phyloP scores from a whole-genome alignment of 2,329 filamentous ascomycete species.

The Colletotrichum sp. region DNA sequence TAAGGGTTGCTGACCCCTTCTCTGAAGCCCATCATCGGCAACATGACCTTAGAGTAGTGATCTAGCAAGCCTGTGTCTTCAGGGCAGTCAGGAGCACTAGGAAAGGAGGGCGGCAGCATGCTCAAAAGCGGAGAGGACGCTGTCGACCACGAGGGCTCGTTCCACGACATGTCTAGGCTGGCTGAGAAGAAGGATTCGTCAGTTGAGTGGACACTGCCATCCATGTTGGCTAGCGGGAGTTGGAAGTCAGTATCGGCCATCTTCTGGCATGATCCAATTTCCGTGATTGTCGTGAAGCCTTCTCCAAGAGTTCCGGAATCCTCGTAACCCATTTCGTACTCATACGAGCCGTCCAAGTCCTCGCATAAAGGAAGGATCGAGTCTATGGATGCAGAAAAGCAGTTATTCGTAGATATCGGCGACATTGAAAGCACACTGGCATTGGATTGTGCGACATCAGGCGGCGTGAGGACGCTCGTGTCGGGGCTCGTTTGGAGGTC shows the following conservation, averaged over 20 bases:
- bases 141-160: not conserved
- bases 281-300: not conserved
- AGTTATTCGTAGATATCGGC: not conserved
- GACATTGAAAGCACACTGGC: not conserved
- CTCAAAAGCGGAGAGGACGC: not conserved
- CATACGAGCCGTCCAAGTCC: not conserved
- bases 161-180: conserved; percentile 4
- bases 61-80: conserved; percentile 15
- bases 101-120: not conserved
- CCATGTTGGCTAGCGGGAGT: not conserved
- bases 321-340: not conserved
- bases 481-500: conserved; percentile 10
- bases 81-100: not conserved
- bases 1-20: conserved; percentile 1
- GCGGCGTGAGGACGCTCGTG: not conserved
- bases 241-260: not conserved
- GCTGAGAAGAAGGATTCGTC: conserved; percentile 1
- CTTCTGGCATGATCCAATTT: not conserved
- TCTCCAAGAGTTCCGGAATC: not conserved
- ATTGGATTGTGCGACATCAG: not conserved
- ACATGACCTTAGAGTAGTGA: conserved; percentile 7
- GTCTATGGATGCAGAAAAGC: not conserved
- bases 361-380: not conserved
- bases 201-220: not conserved
- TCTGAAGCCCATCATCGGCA: conserved; percentile 6